These are phyloP conservation scores for Boletellus sp. DNA, from an alignment of 768 basidiomycete species.

Conservation along the genomic window DNA sequence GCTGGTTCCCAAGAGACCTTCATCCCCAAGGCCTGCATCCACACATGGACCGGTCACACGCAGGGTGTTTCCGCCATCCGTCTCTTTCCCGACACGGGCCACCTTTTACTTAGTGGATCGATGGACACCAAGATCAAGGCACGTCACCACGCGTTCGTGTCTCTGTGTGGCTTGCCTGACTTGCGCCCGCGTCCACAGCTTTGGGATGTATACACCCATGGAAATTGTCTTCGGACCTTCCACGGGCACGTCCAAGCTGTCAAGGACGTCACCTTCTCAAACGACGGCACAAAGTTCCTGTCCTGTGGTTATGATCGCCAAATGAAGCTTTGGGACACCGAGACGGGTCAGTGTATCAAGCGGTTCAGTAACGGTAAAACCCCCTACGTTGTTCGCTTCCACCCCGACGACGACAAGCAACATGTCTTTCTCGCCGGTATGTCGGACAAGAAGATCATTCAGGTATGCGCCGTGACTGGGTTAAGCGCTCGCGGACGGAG, in stretches of 20 bases:
- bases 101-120: slow-evolving; percentile 88
- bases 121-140: slow-evolving; percentile 99
- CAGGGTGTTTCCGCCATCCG: slow-evolving; percentile 93
- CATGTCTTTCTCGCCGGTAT: slow-evolving; percentile 96
- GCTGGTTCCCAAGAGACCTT: slow-evolving; percentile 85
- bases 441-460: slow-evolving; percentile 99
- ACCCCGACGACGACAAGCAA: slow-evolving; percentile 95
- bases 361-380: slow-evolving; percentile 98
- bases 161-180: slow-evolving; percentile 1
- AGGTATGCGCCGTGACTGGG: slow-evolving; percentile 49
- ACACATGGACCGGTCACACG: slow-evolving; percentile 98
- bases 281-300: slow-evolving; percentile 84
- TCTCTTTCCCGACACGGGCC: slow-evolving; percentile 88
- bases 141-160: slow-evolving; percentile 12
- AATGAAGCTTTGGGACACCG: slow-evolving; percentile 99
- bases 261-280: slow-evolving; percentile 94
- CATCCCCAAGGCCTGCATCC: slow-evolving; percentile 91
- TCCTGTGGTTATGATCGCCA: slow-evolving; percentile 94
- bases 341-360: slow-evolving; percentile 95
- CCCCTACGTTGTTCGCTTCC: slow-evolving; percentile 91
- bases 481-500: neutral
- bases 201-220: slow-evolving; percentile 97
- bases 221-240: slow-evolving; percentile 95
- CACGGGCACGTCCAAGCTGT: slow-evolving; percentile 96
- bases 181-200: slow-evolving; percentile 49